Base-by-base conservation (phyloP, 208 protist species). In the Leishmania aethiopica region DNA sequence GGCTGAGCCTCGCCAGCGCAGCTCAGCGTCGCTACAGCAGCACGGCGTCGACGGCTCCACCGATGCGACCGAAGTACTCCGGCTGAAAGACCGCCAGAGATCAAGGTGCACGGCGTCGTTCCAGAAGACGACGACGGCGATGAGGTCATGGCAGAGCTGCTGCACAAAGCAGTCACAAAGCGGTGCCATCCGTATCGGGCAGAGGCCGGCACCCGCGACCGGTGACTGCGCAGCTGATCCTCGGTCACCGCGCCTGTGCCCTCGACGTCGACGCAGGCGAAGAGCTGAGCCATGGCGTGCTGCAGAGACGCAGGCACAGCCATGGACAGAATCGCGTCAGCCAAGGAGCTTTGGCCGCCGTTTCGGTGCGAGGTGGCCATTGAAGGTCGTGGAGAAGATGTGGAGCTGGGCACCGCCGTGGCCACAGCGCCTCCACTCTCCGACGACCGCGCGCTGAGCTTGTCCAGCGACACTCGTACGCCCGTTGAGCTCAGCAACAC, bases 111-210 rank as follows among this genome's bases (percentile, higher is more conserved):
- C 47, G 59, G 64, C 47, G 83, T 5, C 15, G 15, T 51, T 49
- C 8, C 49, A 4, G 73, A 79, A 11, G 69, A 72, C 64, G 69
- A 72, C 64, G 66, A 35, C 0, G 66, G 42, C 15, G 15, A 47
- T 1, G 66, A 60, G 11, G 83, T 28, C 4, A 66, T 22, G 28
- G 73, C 59, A 19, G 35, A 42, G 28, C 42, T 28, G 51, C 67
- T 67, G 83, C 83, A 86, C 66, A 86, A 60, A 75, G 80, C 77
- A 22, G 78, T 82, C 19, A 86, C 83, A 40, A 86, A 86, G 66
- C 83, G 83, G 57, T 86, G 83, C 83, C 83, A 86, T 15, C 83
- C 83, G 47, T 86, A 86, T 45, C 78, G 83, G 0, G 57, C 83
- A 47, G 74, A 57, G n/a, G 78, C 77, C 6, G 78, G 83, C 53